phyloP scores from a whole-genome alignment of 371 early-diverging fungal genomes.

The Lichtheimia hyalospora region DNA sequence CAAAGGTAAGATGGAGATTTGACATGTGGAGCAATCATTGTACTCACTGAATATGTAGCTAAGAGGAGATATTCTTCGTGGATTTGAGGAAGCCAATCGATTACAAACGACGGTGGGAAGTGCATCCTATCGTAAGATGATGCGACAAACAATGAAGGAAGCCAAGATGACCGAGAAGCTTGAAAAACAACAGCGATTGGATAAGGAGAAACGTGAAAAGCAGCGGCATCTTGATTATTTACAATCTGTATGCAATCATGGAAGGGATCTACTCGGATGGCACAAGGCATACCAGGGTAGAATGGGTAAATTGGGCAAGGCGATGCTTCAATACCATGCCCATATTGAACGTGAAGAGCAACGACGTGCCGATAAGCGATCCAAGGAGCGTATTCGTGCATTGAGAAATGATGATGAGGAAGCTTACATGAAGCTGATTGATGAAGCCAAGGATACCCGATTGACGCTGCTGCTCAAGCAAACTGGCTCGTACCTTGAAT shows the following conservation, averaged over 20 bases:
- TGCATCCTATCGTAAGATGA: conserved; percentile 78
- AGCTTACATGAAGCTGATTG: conserved; percentile 92
- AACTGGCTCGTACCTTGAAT: conserved; percentile 83
- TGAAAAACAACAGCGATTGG: conserved; percentile 87
- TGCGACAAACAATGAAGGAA: conserved; percentile 90
- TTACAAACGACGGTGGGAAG: conserved; percentile 82
- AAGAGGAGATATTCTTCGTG: conserved; percentile 76
- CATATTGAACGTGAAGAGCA: conserved; percentile 91
- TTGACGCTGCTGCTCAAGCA: conserved; percentile 88
- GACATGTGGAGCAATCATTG: neutral
- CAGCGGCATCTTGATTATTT: conserved; percentile 84
- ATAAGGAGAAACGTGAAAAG: conserved; percentile 85
- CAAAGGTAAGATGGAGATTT: conserved; percentile 33
- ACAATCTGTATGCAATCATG: conserved; percentile 75
- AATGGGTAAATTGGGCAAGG: conserved; percentile 74
- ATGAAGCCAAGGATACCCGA: conserved; percentile 94
- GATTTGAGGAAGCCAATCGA: conserved; percentile 68
- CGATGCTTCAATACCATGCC: conserved; percentile 81
- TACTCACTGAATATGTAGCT: conserved; percentile 35
- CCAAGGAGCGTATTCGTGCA: conserved; percentile 93
- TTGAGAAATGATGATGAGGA: conserved; percentile 95
- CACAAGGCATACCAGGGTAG: conserved; percentile 70
- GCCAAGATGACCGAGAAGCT: conserved; percentile 89
- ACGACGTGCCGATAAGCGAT: conserved; percentile 74
- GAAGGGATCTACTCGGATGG: conserved; percentile 66